Percentiles rank a stretch among this genome's conserved stretches.
These are phyloP conservation scores for Ophiocordyceps camponoti-leonardi DNA, from an alignment of 2,329 filamentous ascomycete species.

Conservation along the genomic window DNA sequence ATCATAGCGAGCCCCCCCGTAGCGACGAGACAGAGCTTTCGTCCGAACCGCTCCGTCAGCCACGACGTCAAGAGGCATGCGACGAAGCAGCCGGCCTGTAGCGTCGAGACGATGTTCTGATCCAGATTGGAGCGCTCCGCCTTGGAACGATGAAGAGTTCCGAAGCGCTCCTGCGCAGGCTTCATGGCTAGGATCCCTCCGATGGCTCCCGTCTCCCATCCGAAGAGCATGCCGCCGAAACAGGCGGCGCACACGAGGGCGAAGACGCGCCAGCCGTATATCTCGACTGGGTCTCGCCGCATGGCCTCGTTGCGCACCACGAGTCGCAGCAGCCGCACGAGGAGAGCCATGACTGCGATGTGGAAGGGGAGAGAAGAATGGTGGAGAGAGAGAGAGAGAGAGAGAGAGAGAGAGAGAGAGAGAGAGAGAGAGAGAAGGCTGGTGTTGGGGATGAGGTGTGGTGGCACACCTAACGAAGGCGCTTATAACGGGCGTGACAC, in stretches of 20 bases:
- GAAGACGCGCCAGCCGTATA: conserved; percentile 55
- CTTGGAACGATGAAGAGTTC: conserved; percentile 12
- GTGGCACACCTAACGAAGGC: no score
- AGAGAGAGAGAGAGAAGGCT: no score
- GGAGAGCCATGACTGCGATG: conserved; percentile 18
- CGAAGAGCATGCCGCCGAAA: conserved; percentile 44
- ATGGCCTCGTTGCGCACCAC: conserved; percentile 56
- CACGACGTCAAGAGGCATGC: conserved; percentile 41
- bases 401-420: background rate
- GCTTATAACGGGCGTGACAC: no score
- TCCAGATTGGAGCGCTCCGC: conserved; percentile 32
- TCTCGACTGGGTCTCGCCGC: conserved; percentile 46
- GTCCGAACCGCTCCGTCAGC: conserved; percentile 36
- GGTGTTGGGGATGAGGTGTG: no score
- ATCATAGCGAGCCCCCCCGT: conserved; percentile 39
- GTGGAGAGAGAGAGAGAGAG: background rate
- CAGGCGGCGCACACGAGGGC: conserved; percentile 46
- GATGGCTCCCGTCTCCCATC: conserved; percentile 45
- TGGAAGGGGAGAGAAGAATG: background rate
- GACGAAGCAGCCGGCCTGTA: conserved; percentile 52
- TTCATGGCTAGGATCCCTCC: conserved; percentile 47
- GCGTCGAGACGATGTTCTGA: conserved; percentile 52
- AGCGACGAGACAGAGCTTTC: conserved; percentile 34
- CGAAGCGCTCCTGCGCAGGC: conserved; percentile 30
- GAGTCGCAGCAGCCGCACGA: conserved; percentile 27